phyloP scores from a whole-genome alignment of 805 yeast species.

The Candida boidinii region DNA sequence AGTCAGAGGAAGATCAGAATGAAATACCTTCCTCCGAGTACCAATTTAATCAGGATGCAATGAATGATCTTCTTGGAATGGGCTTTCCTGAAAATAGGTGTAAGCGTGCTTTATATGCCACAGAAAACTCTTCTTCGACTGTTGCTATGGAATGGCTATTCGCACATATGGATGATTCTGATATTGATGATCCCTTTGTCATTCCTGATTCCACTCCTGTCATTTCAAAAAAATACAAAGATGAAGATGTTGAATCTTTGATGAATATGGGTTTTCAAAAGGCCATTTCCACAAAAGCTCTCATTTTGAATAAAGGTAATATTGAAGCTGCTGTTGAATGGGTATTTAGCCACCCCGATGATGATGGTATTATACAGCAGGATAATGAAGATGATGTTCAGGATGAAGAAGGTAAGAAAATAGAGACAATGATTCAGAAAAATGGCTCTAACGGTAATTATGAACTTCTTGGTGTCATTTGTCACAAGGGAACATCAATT shows the following conservation, averaged over 20 bases:
- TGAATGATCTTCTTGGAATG: constrained; percentile 60
- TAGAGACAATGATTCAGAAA: constrained; percentile 6
- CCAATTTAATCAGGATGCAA: constrained; percentile 44
- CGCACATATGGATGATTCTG: constrained; percentile 79
- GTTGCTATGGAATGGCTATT: constrained; percentile 87
- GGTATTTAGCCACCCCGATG: constrained; percentile 79
- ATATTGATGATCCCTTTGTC: constrained; percentile 57
- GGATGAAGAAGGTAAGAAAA: constrained; percentile 2
- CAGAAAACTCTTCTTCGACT: constrained; percentile 60
- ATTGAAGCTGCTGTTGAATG: constrained; percentile 81
- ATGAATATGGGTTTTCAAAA: constrained; percentile 71
- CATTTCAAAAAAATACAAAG: constrained; percentile 14
- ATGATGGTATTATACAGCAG: constrained; percentile 47
- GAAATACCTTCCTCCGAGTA: constrained; percentile 23
- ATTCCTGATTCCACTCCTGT: constrained; percentile 14
- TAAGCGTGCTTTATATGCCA: constrained; percentile 57
- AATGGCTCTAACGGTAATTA: constrained; percentile 22
- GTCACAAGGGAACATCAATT: constrained; percentile 84
- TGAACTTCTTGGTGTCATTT: constrained; percentile 53
- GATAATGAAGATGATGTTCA: constrained; percentile 7
- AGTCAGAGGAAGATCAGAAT: constrained; percentile 23
- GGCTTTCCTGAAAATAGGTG: constrained; percentile 75
- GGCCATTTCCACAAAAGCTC: constrained; percentile 64
- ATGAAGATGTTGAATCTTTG: constrained; percentile 38
- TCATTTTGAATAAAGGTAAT: constrained; percentile 48